These are phyloP conservation scores for Trifolium repens DNA, from an alignment of 306 rosid genomes.

Conservation along the genomic window DNA sequence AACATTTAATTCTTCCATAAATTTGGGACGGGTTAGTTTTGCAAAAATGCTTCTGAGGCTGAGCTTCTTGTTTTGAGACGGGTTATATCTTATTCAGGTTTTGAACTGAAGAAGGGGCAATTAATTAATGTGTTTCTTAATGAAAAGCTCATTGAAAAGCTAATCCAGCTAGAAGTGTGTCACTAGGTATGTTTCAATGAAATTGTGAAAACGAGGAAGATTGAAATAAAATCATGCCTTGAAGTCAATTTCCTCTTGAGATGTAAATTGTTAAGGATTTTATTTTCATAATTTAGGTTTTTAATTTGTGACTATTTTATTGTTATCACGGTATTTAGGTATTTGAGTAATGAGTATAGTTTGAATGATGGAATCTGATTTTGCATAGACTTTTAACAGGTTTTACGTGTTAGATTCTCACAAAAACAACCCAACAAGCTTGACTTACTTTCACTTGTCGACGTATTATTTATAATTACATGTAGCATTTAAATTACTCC, in stretches of 20 bases:
- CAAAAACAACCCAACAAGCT: slow-evolving; percentile 4
- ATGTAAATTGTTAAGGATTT: not conserved
- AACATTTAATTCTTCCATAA: slow-evolving; percentile 21
- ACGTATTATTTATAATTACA: not conserved
- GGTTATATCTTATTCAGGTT: slow-evolving; percentile 3
- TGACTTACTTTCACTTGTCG: not conserved
- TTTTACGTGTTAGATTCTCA: slow-evolving; percentile 14
- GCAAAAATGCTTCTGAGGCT: slow-evolving; percentile 13
- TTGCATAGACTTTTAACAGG: not conserved
- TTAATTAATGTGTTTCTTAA: slow-evolving; percentile 8
- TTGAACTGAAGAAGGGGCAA: slow-evolving; percentile 18
- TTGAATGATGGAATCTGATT: not conserved
- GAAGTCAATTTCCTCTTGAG: not conserved
- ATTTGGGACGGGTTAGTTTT: slow-evolving; percentile 6
- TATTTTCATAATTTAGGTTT: slow-evolving; percentile 2
- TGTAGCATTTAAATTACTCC: slow-evolving; percentile 9
- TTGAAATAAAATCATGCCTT: slow-evolving; percentile 1
- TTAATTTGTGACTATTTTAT: not conserved
- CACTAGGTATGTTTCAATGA: slow-evolving; percentile 7
- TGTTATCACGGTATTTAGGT: not conserved
- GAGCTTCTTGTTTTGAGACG: slow-evolving; percentile 26
- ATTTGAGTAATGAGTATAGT: not conserved
- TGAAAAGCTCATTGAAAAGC: slow-evolving; percentile 29
- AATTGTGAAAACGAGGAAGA: slow-evolving; percentile 22
- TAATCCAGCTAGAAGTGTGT: slow-evolving; percentile 8